phyloP scores from a whole-genome alignment of 2,329 filamentous ascomycete genomes.

The Pestalotiopsis sp. region DNA sequence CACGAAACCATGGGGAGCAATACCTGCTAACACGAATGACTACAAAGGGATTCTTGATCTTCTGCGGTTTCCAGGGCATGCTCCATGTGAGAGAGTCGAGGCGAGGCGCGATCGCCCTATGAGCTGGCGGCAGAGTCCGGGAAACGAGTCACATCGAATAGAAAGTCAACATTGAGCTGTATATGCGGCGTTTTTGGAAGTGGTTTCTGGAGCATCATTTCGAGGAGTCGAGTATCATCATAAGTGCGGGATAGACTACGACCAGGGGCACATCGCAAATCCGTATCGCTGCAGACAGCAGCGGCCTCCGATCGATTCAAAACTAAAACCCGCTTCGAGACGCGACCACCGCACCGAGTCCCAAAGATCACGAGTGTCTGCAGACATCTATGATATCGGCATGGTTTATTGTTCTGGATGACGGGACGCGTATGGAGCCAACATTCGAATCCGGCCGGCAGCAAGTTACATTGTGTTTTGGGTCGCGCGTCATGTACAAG shows the following conservation, averaged over 20 bases:
- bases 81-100: conserved; percentile 83
- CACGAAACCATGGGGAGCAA: not conserved
- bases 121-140: conserved; percentile 20
- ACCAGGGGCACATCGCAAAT: not conserved
- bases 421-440: not conserved
- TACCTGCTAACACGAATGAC: not conserved
- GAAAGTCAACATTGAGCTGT: not conserved
- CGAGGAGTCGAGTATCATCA: not conserved
- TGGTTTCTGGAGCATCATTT: not conserved
- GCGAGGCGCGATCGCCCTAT: conserved; percentile 81
- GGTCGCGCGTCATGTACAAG: not conserved
- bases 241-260: not conserved
- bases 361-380: too few species aligned
- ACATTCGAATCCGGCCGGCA: not conserved
- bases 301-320: too few species aligned
- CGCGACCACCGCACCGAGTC: too few species aligned
- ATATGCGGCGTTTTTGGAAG: not conserved
- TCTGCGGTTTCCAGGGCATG: conserved; percentile 87
- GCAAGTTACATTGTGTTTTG: not conserved
- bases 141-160: not conserved
- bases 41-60: conserved; percentile 79
- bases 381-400: too few species aligned
- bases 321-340: too few species aligned
- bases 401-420: not conserved
- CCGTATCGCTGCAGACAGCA: not conserved